Evolutionary conservation across 176 grass and related monocot species (phyloP), one percentile per base, ranked within the genome.

Genomic region (Guadua angustifolia): DNA sequence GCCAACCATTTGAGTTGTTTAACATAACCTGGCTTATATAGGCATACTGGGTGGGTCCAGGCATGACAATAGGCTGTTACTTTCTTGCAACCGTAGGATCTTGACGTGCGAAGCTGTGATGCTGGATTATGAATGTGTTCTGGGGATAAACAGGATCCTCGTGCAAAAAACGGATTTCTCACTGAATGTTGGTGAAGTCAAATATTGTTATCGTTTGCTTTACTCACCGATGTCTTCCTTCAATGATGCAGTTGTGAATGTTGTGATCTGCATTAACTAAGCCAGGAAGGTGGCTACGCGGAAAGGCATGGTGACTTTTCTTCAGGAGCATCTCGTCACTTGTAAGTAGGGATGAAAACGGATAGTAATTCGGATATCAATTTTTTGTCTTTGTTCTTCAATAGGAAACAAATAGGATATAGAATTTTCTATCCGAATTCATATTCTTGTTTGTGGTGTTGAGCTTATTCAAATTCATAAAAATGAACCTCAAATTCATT

Each of bases 1-100:
- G 15, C 44, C 43, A 72, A 53, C 53, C 83, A 71, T 13, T 12
- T 62, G 50, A 39, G 45, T 17, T 45, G 40, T 52, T 78, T 29
- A 51, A 74, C 35, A 78, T 84, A 74, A 65, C 70, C 38, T 66
- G 26, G 67, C 43, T 87, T 91, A 75, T 87, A 87, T 87, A 84
- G 76, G 66, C 42, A 33, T 71, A 7, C 6, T 21, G 38, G 65
- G 56, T 46, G 24, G 44, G 55, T 14, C 13, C 79, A 58, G 18
- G 42, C 70, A 75, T 88, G 71, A 68, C 49, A 52, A 2, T 10
- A 66, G 6, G 59, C 25, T 22, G 32, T 71, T 64, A 69, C 32
- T 71, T 69, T 83, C 42, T 62, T 42, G 72, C n/a, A 51, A 47
- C 72, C 2, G 17, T 45, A 35, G 56, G 32, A 78, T 33, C 1